phyloP scores from a whole-genome alignment of 768 basidiomycete species.

The Xerocomus brunneocitrinus region DNA sequence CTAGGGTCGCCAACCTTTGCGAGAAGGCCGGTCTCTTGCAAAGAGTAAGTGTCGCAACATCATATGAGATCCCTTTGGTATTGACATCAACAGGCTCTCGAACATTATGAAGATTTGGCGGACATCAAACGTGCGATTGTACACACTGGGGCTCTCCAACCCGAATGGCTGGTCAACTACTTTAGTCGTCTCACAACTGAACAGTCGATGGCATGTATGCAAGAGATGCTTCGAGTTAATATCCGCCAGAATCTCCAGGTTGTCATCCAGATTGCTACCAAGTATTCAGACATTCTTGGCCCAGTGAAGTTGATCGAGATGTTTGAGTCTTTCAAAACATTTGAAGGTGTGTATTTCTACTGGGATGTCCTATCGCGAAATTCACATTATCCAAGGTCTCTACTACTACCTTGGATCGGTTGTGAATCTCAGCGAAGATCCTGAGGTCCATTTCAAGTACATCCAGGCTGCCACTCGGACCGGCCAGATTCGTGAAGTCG shows the following conservation, averaged over 20 bases:
- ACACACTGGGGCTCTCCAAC: constrained; percentile 77
- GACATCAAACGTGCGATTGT: constrained; percentile 99
- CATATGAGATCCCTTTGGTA: neutral
- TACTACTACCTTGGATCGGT: constrained; percentile 99
- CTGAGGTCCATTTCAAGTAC: constrained; percentile 99
- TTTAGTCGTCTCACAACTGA: constrained; percentile 97
- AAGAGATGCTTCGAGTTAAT: constrained; percentile 96
- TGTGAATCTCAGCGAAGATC: constrained; percentile 93
- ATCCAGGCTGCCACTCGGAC: constrained; percentile 98
- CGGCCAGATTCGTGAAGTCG: constrained; percentile 97
- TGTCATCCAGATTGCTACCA: constrained; percentile 96
- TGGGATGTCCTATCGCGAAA: neutral
- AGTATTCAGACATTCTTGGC: constrained; percentile 97
- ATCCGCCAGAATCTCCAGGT: constrained; percentile 97
- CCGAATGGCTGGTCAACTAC: constrained; percentile 97
- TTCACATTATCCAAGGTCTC: constrained; percentile 48
- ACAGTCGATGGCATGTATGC: constrained; percentile 92
- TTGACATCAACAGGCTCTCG: constrained; percentile 69
- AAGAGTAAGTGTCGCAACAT: constrained; percentile 51
- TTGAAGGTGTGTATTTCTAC: constrained; percentile 60
- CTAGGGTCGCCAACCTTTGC: constrained; percentile 94
- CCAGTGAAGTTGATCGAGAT: constrained; percentile 97
- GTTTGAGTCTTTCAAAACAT: constrained; percentile 97
- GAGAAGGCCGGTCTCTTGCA: constrained; percentile 97
- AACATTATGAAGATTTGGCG: constrained; percentile 96